Evolutionary conservation across 148 eudicot species (phyloP), one percentile per base, ranked within the genome.

Genomic region (Pouteria glomerata): DNA sequence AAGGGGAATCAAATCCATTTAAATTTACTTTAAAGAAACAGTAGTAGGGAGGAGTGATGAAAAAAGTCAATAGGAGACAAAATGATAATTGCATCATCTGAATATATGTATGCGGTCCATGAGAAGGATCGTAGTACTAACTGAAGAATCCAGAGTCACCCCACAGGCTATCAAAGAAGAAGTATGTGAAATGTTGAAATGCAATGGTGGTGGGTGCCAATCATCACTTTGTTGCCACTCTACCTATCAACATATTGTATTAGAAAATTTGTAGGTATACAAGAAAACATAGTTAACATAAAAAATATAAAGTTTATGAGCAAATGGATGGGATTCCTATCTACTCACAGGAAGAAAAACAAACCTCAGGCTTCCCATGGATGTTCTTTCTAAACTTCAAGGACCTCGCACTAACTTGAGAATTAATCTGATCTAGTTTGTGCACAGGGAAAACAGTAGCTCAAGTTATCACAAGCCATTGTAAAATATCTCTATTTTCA

Each of bases 311-410:
- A 42, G 7, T 53, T 6, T 29, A 53, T 19, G 24, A 51, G 53
- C 15, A 53, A 34, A 16, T 10, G 4, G 4, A 66, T 8, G 34
- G 26, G 19, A 10, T 57, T 14, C 29, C 21, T 33, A 63, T 19
- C 39, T 62, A 27, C 57, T 21, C 37, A 56, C 27, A 52, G 59
- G 47, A 61, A 33, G 24, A 39, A 57, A 56, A 27, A 34, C 48
- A 69, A 61, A 91, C 98, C 96, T 94, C 97, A 3, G 97, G 98
- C 74, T 94, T 94, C 65, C 98, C 98, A 72, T 87, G 79, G 45
- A 76, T 23, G 81, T 94, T 94, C 80, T 81, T 91, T 80, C 63
- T 86, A 70, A 94, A 94, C 81, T 76, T 82, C 76, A 91, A 72
- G 74, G 93, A 87, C 72, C 80, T 85, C 44, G 96, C 83, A 69